A percentile compares a stretch with the other conserved stretches of the same genome.
These are phyloP conservation scores for Deuterostichococcus epilithicus DNA, from an alignment of 139 green algal species.

Conservation along the genomic window DNA sequence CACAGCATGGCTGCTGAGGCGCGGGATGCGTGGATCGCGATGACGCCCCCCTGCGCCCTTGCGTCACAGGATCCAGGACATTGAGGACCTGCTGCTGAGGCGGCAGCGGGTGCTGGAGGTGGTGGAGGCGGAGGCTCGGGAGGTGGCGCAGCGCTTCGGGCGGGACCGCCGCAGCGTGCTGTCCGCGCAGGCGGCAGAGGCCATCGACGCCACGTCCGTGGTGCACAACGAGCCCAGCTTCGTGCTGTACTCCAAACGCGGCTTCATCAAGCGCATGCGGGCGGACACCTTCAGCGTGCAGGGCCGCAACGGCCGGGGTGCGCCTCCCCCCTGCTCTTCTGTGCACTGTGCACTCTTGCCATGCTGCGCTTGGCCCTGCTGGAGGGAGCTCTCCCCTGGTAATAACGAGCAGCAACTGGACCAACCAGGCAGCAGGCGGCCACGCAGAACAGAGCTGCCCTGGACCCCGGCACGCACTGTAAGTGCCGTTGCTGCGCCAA, in stretches of 20 bases:
- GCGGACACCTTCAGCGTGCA: constrained; percentile 58
- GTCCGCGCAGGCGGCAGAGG: not conserved
- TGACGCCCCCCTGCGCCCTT: too few relatives aligned
- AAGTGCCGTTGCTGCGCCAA: too few relatives aligned
- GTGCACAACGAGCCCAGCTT: constrained; percentile 61
- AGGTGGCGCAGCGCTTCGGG: constrained; percentile 58
- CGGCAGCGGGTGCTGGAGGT: constrained; percentile 49
- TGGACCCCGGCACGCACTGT: too few relatives aligned
- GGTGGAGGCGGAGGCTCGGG: constrained; percentile 59
- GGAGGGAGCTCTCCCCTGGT: too few relatives aligned
- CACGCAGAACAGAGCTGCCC: too few relatives aligned
- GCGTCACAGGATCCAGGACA: constrained; percentile 44
- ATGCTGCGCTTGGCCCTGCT: too few relatives aligned
- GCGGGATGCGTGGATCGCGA: too few relatives aligned
- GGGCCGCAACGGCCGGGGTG: constrained; percentile 25
- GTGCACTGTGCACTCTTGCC: too few relatives aligned
- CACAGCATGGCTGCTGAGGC: not conserved
- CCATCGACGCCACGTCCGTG: constrained; percentile 28
- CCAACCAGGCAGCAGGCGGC: too few relatives aligned
- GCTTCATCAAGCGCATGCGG: constrained; percentile 90
- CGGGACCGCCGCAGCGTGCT: constrained; percentile 47
- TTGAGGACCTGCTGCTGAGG: constrained; percentile 50
- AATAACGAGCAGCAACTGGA: too few relatives aligned
- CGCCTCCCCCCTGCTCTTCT: not conserved
- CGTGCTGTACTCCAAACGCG: constrained; percentile 56